Base-by-base conservation (phyloP, 768 basidiomycete genomes). In the Cystobasidium tubakii region DNA sequence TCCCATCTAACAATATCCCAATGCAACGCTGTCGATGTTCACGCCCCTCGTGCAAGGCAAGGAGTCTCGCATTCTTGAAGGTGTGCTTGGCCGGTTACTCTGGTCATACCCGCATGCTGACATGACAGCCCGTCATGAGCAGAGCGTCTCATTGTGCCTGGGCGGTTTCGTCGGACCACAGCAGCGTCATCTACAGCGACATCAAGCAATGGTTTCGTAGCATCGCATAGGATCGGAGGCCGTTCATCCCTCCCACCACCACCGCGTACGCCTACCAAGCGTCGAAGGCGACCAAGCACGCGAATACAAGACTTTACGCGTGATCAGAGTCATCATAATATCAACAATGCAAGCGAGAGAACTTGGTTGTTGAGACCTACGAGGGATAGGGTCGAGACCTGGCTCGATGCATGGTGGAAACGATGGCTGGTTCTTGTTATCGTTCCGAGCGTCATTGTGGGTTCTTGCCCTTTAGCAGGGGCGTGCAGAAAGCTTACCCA, bases 331-430 rank as follows among this genome's bases (percentile, higher is more conserved):
- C 42, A 67, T 31, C 42, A 50, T 10, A 6, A n/a, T 21, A 3
- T 9, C 21, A 67, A 67, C 34, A 19, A 3, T 15, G 46, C 46
- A n/a, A 50, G 46, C 46, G 76, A 77, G 27, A 54, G 76, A 1
- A 74, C 33, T 21, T 76, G 76, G 74, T 62, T 77, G 25, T 44
- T 75, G 34, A 50, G 82, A 77, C 83, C 83, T 10, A 78, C 77
- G 12, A 75, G 80, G 72, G 77, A 77, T 33, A 75, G 74, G 1
- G 83, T 84, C 0, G 81, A 83, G 44, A 43, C 43, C 0, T 82
- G 81, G 82, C 74, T 84, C 54, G 72, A 69, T 23, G 77, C 77
- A 0, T 84, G 82, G 81, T 82, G 80, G 82, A 83, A 79, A 54
- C 73, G 83, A 1, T 82, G 82, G 78, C 77, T 79, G 17, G 80